Percentiles rank a stretch among this genome's conserved stretches.
These are phyloP conservation scores for Camellia oleifera DNA, from an alignment of 179 eudicot genomes.

Conservation along the genomic window DNA sequence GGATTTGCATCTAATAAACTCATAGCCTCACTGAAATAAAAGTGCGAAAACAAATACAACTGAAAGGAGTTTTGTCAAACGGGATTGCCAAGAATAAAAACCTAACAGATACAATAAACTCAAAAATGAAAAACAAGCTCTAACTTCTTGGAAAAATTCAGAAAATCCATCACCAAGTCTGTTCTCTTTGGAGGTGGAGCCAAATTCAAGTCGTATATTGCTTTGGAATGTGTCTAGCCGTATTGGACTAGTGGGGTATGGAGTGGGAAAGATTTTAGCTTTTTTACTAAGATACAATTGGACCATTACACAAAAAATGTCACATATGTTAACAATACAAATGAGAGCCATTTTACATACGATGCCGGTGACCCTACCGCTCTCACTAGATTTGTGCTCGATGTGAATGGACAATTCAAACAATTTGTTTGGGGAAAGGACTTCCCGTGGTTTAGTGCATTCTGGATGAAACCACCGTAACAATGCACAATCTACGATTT, in stretches of 20 bases:
- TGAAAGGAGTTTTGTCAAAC: too few species aligned
- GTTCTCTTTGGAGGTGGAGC: neutral
- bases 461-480: constrained; percentile 34
- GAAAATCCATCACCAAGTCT: neutral
- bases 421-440: neutral
- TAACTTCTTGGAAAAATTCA: neutral
- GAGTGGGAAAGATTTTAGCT: neutral
- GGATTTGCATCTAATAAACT: too few species aligned
- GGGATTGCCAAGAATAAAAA: too few species aligned
- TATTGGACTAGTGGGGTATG: constrained; percentile 1
- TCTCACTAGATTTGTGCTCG: neutral
- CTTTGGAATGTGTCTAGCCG: neutral
- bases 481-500: constrained; percentile 62
- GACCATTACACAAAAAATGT: neutral
- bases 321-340: neutral
- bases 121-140: neutral
- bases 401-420: neutral
- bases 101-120: constrained; percentile 15
- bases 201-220: neutral
- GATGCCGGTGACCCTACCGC: neutral
- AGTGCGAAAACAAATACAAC: too few species aligned
- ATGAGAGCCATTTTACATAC: neutral
- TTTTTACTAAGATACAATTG: neutral
- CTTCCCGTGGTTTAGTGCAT: constrained; percentile 33
- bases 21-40: too few species aligned